Conservation (phyloP, 2,329 filamentous ascomycete species). For the Camptophora hylomeconis region DNA sequence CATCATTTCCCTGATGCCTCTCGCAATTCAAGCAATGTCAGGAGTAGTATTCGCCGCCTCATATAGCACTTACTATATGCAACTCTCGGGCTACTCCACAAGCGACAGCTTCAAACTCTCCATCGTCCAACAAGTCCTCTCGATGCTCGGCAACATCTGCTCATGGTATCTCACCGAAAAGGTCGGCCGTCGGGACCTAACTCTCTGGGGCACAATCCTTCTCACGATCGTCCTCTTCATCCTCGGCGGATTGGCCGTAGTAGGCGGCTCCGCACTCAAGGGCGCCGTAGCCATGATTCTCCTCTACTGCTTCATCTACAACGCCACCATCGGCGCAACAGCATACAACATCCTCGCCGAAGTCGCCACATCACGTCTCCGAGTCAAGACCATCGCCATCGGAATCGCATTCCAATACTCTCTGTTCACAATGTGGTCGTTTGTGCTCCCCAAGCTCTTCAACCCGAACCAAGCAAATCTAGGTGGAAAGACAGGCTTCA, state of each 20-base stretch:
- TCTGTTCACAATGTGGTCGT: slow-evolving; percentile 23
- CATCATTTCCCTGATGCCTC: slow-evolving; percentile 25
- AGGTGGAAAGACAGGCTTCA: slow-evolving; percentile 28
- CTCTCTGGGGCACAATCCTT: slow-evolving; percentile 22
- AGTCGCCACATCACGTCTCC: slow-evolving; percentile 25
- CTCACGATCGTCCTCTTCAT: slow-evolving; percentile 30
- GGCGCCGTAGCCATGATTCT: slow-evolving; percentile 23
- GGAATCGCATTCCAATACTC: slow-evolving; percentile 24
- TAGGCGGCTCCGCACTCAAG: slow-evolving; percentile 6
- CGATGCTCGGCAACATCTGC: slow-evolving; percentile 28
- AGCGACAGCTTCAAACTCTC: slow-evolving; percentile 26
- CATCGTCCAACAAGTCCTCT: slow-evolving; percentile 28
- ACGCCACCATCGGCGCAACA: slow-evolving; percentile 29
- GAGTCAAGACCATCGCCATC: slow-evolving; percentile 29
- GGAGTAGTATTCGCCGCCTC: slow-evolving; percentile 25
- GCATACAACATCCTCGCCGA: slow-evolving; percentile 28
- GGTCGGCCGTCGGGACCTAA: slow-evolving; percentile 25
- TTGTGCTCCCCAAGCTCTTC: slow-evolving; percentile 27
- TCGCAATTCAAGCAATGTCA: slow-evolving; percentile 24
- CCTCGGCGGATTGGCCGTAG: slow-evolving; percentile 24
- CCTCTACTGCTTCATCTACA: slow-evolving; percentile 28
- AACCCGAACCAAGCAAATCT: slow-evolving; percentile 27
- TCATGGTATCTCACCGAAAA: slow-evolving; percentile 28
- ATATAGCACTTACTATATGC: slow-evolving; percentile 32
- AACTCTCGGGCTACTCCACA: slow-evolving; percentile 29